Percentiles rank a stretch among this genome's conserved stretches.
These are phyloP conservation scores for Xylariaceae sp. DNA, from an alignment of 2,329 filamentous ascomycete species.

Conservation along the genomic window DNA sequence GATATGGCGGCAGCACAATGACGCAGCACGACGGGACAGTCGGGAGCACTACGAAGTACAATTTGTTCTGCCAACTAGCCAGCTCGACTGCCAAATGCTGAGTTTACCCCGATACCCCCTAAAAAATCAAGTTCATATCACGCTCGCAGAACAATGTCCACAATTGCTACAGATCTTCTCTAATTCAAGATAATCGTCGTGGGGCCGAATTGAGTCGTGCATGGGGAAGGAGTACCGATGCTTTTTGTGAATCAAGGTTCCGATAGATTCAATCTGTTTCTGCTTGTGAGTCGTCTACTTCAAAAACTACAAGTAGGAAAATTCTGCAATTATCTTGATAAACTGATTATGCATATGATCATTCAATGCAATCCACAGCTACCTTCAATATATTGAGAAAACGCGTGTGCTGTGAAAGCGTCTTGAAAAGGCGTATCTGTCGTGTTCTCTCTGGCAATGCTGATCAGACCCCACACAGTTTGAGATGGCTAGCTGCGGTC, in stretches of 20 bases:
- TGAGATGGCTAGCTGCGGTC: not conserved
- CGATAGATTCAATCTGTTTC: not conserved
- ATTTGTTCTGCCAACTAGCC: too few relatives aligned
- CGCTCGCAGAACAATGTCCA: too few relatives aligned
- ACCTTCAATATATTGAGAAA: not conserved
- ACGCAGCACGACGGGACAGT: too few relatives aligned
- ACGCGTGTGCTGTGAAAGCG: conserved; percentile 9
- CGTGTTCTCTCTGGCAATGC: conserved; percentile 7
- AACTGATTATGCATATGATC: not conserved
- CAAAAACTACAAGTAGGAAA: not conserved
- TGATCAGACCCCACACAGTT: conserved; percentile 14
- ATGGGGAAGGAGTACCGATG: not conserved
- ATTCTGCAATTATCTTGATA: not conserved
- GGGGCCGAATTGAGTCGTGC: not conserved
- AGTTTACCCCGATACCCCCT: too few relatives aligned
- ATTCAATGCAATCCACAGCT: not conserved
- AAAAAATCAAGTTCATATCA: too few relatives aligned
- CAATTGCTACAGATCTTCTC: not conserved
- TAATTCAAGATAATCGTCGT: not conserved
- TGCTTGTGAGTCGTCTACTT: not conserved
- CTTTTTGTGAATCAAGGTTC: too few relatives aligned
- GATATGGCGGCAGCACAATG: too few relatives aligned
- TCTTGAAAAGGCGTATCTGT: too few relatives aligned
- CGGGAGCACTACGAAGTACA: too few relatives aligned
- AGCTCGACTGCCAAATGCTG: too few relatives aligned